Conservation (phyloP, 345 rosid genomes). For the Citrus sinensis region DNA sequence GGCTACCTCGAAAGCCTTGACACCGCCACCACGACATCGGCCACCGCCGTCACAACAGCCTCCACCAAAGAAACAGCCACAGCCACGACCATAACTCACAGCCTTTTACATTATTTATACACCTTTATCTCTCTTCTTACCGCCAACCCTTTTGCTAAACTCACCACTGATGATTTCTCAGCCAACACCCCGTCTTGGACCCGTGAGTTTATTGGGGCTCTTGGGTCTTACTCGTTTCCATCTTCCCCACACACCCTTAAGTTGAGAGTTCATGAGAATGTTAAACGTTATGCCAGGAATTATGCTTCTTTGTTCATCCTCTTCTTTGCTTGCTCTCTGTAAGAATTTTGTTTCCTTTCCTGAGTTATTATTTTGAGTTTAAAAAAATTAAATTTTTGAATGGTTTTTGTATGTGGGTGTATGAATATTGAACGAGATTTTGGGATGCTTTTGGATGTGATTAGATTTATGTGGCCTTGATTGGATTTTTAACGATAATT, state of each 20-base stretch:
- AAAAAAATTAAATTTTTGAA: background rate
- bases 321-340: too few species aligned
- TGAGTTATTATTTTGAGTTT: background rate
- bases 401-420: background rate
- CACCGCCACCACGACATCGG: too few species aligned
- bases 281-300: too few species aligned
- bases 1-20: too few species aligned
- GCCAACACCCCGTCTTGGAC: constrained; percentile 83
- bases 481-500: background rate
- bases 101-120: too few species aligned
- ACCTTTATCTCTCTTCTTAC: too few species aligned
- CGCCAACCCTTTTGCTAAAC: too few species aligned
- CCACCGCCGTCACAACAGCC: too few species aligned
- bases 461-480: background rate
- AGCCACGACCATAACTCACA: too few species aligned
- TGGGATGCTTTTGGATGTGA: background rate
- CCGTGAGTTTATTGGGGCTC: constrained; percentile 59
- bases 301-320: too few species aligned
- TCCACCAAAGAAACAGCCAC: too few species aligned
- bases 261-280: too few species aligned
- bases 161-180: constrained; percentile 50
- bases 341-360: background rate
- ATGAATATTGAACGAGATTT: background rate
- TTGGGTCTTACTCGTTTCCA: constrained; percentile 73
- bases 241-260: constrained; percentile 27